Evolutionary conservation across 1,284 basidiomycete species (phyloP), one percentile per base, ranked within the genome.

Genomic region (Microstroma glucosiphilum): DNA sequence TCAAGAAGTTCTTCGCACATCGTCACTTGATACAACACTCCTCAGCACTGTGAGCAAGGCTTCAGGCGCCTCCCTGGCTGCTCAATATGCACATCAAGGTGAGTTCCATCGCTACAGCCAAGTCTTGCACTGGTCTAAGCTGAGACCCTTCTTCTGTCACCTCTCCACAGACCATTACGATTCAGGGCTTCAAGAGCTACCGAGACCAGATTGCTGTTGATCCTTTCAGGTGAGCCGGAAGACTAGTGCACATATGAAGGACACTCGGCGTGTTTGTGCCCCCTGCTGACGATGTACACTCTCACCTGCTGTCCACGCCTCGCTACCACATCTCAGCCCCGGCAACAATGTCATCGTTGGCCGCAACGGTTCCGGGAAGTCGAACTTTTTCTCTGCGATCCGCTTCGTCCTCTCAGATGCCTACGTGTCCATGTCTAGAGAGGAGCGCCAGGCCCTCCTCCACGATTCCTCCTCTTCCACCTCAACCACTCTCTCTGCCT

Each of bases 391-490:
- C 67, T 73, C 77, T 25, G 75, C 93, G 19, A 96, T 97, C 75
- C 89, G 94, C 9, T 98, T 98, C 75, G 94, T 98, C 2, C 84
- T 98, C 7, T 93, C 92, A 6, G 96, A 98, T 82, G 92, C 93
- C 26, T 97, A 98, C 77, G 93, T 91, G 0, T 93, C 91, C 43
- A 90, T 98, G 87, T 87, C 88, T 11, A 85, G 91, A 56, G 92
- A 97, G 77, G 94, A 97, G 80, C 86, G 94, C 17, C 90, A 92
- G 75, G 85, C 90, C 0, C 84, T 98, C 6, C 82, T 98, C 6
- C 94, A 97, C 74, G 94, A 97, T 80, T 93, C 93, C 49, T 87
- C 91, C 2, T 89, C 89, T 30, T 88, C 88, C 21, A 87, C 89
- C 0, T 89, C 75, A 1, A 68, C 90, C 1, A 97, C 94, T 0